Evolutionary conservation across 495 filamentous ascomycete species (phyloP).

Genomic region (Cercophora samala): DNA sequence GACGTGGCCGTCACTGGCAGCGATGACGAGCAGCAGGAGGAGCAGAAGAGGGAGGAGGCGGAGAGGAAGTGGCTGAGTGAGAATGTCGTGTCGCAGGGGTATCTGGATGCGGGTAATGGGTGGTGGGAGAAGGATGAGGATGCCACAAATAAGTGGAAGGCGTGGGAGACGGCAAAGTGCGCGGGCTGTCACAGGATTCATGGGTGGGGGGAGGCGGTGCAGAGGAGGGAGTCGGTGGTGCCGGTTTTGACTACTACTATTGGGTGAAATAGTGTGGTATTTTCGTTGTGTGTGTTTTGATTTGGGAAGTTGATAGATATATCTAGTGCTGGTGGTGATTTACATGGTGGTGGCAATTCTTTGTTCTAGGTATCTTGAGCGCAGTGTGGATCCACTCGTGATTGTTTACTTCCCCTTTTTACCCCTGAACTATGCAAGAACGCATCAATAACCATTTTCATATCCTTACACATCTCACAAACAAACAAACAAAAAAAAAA

Average conservation of each 20-base stretch:
- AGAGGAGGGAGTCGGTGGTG: not conserved
- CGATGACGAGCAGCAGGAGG: not conserved
- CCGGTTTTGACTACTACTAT: not conserved
- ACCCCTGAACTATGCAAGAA: too few relatives aligned
- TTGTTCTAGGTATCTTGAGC: too few relatives aligned
- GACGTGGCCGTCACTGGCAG: not conserved
- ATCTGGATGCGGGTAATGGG: not conserved
- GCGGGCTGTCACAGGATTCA: not conserved
- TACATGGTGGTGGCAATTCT: too few relatives aligned
- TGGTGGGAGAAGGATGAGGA: not conserved
- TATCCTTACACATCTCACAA: too few relatives aligned
- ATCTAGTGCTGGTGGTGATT: too few relatives aligned
- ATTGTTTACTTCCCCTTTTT: too few relatives aligned
- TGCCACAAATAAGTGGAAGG: not conserved
- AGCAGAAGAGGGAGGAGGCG: slow-evolving; percentile 7
- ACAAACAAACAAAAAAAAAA: too few relatives aligned
- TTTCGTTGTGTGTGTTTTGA: too few relatives aligned
- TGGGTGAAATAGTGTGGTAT: too few relatives aligned
- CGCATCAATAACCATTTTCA: too few relatives aligned
- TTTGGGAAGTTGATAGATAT: too few relatives aligned
- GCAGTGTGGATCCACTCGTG: too few relatives aligned
- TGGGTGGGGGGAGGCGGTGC: not conserved
- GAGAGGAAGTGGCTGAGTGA: not conserved
- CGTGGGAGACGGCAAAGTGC: not conserved
- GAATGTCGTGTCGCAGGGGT: not conserved